Conservation (phyloP, 345 rosid species). For the Pugionium cornutum region DNA sequence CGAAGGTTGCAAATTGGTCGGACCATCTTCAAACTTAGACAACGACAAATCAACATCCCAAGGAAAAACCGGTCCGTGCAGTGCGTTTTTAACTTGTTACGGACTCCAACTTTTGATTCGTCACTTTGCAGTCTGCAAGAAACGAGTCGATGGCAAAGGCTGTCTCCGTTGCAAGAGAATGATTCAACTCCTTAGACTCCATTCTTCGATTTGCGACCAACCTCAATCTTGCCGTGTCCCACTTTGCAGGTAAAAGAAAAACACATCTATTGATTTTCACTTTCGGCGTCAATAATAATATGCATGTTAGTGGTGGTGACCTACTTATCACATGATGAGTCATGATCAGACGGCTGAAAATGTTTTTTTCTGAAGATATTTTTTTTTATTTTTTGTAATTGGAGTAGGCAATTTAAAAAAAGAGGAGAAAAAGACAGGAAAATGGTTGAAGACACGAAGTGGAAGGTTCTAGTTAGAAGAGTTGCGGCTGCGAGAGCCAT, state of each 20-base stretch:
- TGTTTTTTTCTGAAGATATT: slow-evolving; percentile 6
- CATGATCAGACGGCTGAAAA: slow-evolving; percentile 31
- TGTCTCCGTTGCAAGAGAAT: slow-evolving; percentile 78
- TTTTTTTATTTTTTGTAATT: slow-evolving; percentile 7
- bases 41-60: slow-evolving; percentile 30
- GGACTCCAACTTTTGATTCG: slow-evolving; percentile 39
- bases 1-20: slow-evolving; percentile 77
- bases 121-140: slow-evolving; percentile 70
- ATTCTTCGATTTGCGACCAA: slow-evolving; percentile 71
- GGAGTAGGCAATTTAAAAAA: slow-evolving; percentile 72
- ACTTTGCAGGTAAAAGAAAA: slow-evolving; percentile 71
- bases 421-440: slow-evolving; percentile 51
- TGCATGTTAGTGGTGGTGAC: slow-evolving; percentile 27
- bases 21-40: slow-evolving; percentile 50
- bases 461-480: slow-evolving; percentile 77
- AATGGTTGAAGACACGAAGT: slow-evolving; percentile 50
- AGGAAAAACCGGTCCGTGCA: slow-evolving; percentile 47
- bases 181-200: slow-evolving; percentile 91
- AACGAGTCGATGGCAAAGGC: slow-evolving; percentile 56
- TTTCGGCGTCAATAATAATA: slow-evolving; percentile 29
- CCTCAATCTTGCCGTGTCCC: slow-evolving; percentile 74
- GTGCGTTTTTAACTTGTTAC: slow-evolving; percentile 61
- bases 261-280: background rate
- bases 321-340: slow-evolving; percentile 32
- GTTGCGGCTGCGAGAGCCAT: slow-evolving; percentile 76